phyloP scores from a whole-genome alignment of 805 yeast genomes.

The Metschnikowia colocasiae region DNA sequence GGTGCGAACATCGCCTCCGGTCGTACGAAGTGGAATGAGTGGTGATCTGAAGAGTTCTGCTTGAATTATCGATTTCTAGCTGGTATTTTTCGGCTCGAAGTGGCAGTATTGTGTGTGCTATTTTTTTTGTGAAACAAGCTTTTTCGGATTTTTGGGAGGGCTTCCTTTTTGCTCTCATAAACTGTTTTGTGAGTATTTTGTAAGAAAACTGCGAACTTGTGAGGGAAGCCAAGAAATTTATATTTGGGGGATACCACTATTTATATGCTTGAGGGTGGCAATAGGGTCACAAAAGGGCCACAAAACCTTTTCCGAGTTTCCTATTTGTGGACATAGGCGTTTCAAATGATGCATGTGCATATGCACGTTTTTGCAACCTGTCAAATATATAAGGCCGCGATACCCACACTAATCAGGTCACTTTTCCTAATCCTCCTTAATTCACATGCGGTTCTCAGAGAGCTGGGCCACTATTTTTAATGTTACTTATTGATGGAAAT shows the following conservation, averaged over 20 bases:
- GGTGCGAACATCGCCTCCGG: conserved; percentile 5
- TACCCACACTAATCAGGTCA: not conserved
- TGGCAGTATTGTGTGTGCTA: too few species aligned
- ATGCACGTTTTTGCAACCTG: conserved; percentile 1
- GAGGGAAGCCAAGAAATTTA: too few species aligned
- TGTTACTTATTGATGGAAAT: too few species aligned
- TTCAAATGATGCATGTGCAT: not conserved
- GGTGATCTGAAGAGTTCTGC: not conserved
- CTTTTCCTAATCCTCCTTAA: not conserved
- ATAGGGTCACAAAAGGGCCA: not conserved
- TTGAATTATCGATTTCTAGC: not conserved
- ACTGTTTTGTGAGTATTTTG: not conserved
- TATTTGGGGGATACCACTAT: not conserved
- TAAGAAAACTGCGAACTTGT: not conserved
- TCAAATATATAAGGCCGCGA: not conserved
- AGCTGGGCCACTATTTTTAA: too few species aligned
- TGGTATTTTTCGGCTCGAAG: not conserved
- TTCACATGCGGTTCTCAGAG: too few species aligned
- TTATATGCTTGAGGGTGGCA: not conserved
- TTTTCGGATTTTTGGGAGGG: not conserved
- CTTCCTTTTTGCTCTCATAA: not conserved
- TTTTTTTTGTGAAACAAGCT: not conserved
- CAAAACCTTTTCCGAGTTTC: too few species aligned
- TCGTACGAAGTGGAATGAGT: not conserved
- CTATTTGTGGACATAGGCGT: not conserved